Base-by-base conservation (phyloP, 495 filamentous ascomycete genomes). In the Baudoinia panamericana region DNA sequence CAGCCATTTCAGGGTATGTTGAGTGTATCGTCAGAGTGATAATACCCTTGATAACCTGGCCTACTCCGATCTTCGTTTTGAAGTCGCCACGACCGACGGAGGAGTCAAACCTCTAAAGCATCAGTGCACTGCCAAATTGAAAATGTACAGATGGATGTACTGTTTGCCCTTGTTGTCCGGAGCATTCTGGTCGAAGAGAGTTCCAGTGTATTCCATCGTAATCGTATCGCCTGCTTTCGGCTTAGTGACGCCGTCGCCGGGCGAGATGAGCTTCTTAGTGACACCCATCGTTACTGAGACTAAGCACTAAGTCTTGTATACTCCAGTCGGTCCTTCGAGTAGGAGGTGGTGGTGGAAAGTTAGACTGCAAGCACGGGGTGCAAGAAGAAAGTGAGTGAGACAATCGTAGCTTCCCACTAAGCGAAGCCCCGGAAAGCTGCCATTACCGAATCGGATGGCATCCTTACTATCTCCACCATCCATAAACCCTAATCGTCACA, bases 131-230 rank as follows among this genome's bases (percentile, higher is more conserved):
- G n/a, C n/a, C 13, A 35, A 30, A 18, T 21, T 19, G 22, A 9
- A 41, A 29, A 1, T 3, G 35, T 16, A 29, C 27, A 17, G 33
- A 27, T 21, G 23, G 12, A 54, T 67, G 43, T 56, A 75, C 72
- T 71, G 56, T 23, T 56, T 60, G 37, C 70, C 70, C 64, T 66
- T 68, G 36, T 67, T 62, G 38, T 58, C 53, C 1, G 58, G 24
- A 55, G 48, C 25, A 22, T 26, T 44, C 9, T 19, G 9, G 30
- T 87, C 80, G 63, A 80, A 80, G 30, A 92, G 67, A 62, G 72
- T 85, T 47, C 84, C 84, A 16, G 78, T 84, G 66, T 90, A 93
- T 60, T 82, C 77, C 50, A 93, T 85, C 49, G 70, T 71, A 52
- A 92, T 79, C 12, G 55, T 66, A 56, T 86, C 74, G 17, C 80